Conservation (phyloP, 306 rosid species). For the Albizia julibrissin region DNA sequence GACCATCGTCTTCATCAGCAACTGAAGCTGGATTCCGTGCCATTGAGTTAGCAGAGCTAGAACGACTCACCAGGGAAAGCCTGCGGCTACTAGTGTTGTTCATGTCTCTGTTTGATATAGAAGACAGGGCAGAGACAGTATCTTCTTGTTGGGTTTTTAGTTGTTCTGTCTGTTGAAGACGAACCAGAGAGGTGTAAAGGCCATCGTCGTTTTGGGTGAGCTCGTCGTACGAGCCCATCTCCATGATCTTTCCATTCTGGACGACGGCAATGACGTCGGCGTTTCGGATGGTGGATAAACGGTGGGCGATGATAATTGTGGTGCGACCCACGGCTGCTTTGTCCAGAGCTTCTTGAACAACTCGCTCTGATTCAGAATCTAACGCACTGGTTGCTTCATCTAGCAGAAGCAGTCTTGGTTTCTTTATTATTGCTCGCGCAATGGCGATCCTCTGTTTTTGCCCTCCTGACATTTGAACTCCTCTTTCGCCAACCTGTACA, state of each 20-base stretch:
- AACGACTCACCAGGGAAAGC: conserved; percentile 7
- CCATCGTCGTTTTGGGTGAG: conserved; percentile 31
- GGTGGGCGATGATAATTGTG: conserved; percentile 61
- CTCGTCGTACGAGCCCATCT: conserved; percentile 43
- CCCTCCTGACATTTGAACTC: conserved; percentile 66
- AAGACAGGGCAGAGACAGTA: background rate
- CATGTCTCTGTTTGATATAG: background rate
- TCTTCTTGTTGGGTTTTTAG: background rate
- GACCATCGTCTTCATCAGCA: background rate
- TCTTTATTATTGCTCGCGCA: conserved; percentile 57
- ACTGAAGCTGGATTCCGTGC: background rate
- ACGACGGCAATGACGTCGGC: conserved; percentile 49
- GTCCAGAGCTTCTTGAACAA: conserved; percentile 62
- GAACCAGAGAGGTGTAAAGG: conserved; percentile 36
- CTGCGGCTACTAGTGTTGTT: conserved; percentile 6
- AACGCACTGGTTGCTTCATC: conserved; percentile 81
- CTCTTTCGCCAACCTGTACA: conserved; percentile 59
- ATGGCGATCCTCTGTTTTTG: conserved; percentile 72
- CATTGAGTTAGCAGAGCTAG: conserved; percentile 5
- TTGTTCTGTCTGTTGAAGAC: conserved; percentile 35
- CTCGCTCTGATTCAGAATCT: conserved; percentile 55
- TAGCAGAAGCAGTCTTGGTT: conserved; percentile 52
- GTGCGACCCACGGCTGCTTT: conserved; percentile 49
- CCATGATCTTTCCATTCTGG: conserved; percentile 35
- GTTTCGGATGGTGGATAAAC: conserved; percentile 55